Percentiles rank a stretch among this genome's conserved stretches.
phyloP scores from a whole-genome alignment of 2,329 filamentous ascomycete species.

The Macrophomina pseudophaseolina region DNA sequence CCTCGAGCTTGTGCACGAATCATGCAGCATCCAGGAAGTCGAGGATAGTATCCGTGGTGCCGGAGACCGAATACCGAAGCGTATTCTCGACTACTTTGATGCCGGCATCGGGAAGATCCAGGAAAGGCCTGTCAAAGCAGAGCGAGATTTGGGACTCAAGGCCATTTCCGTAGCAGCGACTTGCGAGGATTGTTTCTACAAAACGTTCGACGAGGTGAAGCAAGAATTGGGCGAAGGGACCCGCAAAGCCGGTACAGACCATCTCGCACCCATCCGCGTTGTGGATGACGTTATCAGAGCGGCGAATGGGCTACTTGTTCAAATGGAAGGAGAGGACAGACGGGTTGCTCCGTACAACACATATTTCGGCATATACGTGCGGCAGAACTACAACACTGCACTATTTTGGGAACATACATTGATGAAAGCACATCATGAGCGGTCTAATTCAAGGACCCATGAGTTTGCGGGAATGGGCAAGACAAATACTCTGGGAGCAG shows the following conservation, averaged over 20 bases:
- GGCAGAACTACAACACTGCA: neutral
- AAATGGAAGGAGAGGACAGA: neutral
- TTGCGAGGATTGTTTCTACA: neutral
- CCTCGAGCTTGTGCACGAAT: conserved; percentile 1
- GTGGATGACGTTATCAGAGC: neutral
- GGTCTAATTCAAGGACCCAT: neutral
- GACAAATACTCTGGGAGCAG: neutral
- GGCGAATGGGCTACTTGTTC: neutral
- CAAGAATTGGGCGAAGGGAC: neutral
- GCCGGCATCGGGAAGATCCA: conserved; percentile 4
- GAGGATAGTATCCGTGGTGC: neutral
- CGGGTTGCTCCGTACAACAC: neutral
- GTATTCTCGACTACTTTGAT: conserved; percentile 17
- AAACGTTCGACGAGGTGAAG: neutral
- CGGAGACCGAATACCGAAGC: conserved; percentile 9
- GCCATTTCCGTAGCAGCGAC: conserved; percentile 17
- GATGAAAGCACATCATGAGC: neutral
- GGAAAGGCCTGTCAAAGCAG: neutral
- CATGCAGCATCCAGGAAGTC: neutral
- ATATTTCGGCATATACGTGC: neutral
- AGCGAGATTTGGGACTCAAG: conserved; percentile 6
- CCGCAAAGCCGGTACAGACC: neutral
- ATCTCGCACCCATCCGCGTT: neutral
- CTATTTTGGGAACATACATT: neutral
- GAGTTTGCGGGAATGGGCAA: neutral